Evolutionary conservation across 345 rosid genomes (phyloP).

Genomic region (Theobroma cacao): DNA sequence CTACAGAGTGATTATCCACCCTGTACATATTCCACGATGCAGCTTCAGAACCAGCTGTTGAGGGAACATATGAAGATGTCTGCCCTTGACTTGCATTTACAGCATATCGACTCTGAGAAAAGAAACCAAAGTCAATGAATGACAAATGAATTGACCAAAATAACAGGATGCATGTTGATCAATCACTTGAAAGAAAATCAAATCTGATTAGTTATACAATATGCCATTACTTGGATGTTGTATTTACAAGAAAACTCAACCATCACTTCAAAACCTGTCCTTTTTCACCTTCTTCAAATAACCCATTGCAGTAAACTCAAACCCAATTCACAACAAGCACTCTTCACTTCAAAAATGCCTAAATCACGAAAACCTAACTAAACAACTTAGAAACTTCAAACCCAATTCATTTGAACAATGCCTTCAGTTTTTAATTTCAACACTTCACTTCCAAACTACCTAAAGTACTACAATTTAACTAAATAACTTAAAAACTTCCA

Average conservation of each 20-base stretch:
- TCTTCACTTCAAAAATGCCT: neutral
- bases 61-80: slow-evolving; percentile 44
- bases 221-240: neutral
- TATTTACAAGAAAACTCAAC: neutral
- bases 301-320: neutral
- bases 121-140: slow-evolving; percentile 2
- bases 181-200: neutral
- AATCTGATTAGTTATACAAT: neutral
- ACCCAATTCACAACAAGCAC: neutral
- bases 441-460: neutral
- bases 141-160: neutral
- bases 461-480: neutral
- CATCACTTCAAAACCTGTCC: neutral
- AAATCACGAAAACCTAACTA: neutral
- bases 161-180: neutral
- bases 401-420: neutral
- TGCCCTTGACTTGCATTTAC: slow-evolving; percentile 67
- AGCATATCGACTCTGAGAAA: slow-evolving; percentile 51
- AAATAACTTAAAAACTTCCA: neutral
- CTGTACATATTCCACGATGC: slow-evolving; percentile 54
- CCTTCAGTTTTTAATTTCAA: neutral
- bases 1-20: slow-evolving; percentile 49
- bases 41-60: slow-evolving; percentile 39
- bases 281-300: neutral
- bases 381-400: neutral